Evolutionary conservation across 139 green algal genomes (phyloP), one percentile per base, ranked within the genome.

Genomic region (Chlamydomonas incerta): DNA sequence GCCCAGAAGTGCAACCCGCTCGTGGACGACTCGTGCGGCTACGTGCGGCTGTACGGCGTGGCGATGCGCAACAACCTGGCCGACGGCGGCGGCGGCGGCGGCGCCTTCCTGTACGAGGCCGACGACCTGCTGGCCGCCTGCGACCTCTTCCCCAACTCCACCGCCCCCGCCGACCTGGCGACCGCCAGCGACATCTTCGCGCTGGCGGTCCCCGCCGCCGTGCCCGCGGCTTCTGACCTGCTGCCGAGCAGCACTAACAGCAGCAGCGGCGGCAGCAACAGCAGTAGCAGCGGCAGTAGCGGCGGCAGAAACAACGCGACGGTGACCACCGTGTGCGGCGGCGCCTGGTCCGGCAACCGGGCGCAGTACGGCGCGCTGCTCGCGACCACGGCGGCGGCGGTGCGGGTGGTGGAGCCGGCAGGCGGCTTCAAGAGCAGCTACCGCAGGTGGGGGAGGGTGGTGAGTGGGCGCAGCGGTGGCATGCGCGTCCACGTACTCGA

Each of bases 51-150:
- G 46, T 67, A 52, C 33, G 67, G 34, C 47, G 57, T 21, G 15
- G 18, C 3, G 3, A 28, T 85, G n/a, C 28, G 68, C 47, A 66
- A 52, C n/a, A 85, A 85, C 34, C 10, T 26, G 3, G 79, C 79
- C 0, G 50, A 58, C 10, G 80, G 55, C 13, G 80, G 80, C 55
- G 80, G 80, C 55, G 80, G 80, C 52, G 80, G 80, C 23, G 80
- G 34, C 20, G 52, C 79, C 0, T 79, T 50, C 33, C 4, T 72
- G 50, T 75, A 75, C 50, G 68, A 86, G n/a, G 37, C 52, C 5
- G 26, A 77, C 3, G 68, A 86, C 68, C 10, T 71, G 1, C 11
- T 46, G 33, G 55, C 79, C 1, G 65, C 52, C 0, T 86, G 80
- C 80, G 47, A n/a, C 18, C 55, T 50, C 6, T 50, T 50, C 41